phyloP scores from a whole-genome alignment of 192 early-diverging fungal species.

The Chytriomyces confervae region DNA sequence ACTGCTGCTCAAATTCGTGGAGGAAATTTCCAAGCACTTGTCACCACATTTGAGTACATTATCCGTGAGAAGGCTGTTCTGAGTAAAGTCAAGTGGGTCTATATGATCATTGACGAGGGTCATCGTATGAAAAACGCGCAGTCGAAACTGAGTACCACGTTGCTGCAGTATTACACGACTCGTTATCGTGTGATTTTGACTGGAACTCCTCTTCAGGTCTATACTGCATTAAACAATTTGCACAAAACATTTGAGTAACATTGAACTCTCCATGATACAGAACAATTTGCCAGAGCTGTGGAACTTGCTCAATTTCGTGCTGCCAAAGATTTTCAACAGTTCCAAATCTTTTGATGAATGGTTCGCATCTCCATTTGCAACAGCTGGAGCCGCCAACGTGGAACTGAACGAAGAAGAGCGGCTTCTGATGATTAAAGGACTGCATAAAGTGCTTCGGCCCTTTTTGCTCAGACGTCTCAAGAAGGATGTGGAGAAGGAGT shows the following conservation, averaged over 20 bases:
- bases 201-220: slow-evolving; percentile 93
- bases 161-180: slow-evolving; percentile 87
- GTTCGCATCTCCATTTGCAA: slow-evolving; percentile 96
- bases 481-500: slow-evolving; percentile 97
- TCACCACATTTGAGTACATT: slow-evolving; percentile 98
- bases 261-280: slow-evolving; percentile 37
- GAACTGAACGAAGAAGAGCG: slow-evolving; percentile 98
- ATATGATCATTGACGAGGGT: slow-evolving; percentile 99
- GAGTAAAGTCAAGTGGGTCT: slow-evolving; percentile 92
- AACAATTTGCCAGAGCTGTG: slow-evolving; percentile 98
- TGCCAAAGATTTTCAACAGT: slow-evolving; percentile 96
- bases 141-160: slow-evolving; percentile 82
- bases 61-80: slow-evolving; percentile 90
- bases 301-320: slow-evolving; percentile 94
- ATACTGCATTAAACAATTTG: neutral
- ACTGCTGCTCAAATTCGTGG: slow-evolving; percentile 75
- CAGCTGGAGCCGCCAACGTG: slow-evolving; percentile 66
- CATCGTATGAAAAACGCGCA: slow-evolving; percentile 98
- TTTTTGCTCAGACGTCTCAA: slow-evolving; percentile 96
- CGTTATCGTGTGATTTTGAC: slow-evolving; percentile 96
- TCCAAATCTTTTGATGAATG: slow-evolving; percentile 98
- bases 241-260: slow-evolving; percentile 5
- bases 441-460: slow-evolving; percentile 97
- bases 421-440: slow-evolving; percentile 91
- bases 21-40: slow-evolving; percentile 89